Percentiles rank a stretch among this genome's conserved stretches.
phyloP scores from a whole-genome alignment of 1,139 yeast species.

The Candida tetrigidarum region DNA sequence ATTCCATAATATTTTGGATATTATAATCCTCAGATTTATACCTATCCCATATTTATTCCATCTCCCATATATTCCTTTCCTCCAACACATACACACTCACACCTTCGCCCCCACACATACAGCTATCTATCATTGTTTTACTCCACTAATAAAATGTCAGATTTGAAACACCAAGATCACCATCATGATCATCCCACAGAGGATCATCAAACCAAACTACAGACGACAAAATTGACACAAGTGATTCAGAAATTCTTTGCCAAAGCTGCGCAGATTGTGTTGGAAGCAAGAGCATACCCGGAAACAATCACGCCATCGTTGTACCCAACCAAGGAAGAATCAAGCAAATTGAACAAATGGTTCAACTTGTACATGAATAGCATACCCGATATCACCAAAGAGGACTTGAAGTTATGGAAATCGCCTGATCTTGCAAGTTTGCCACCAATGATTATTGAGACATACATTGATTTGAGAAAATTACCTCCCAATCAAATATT shows the following conservation, averaged over 20 bases:
- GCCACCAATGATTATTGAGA: conserved; percentile 87
- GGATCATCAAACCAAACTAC: conserved; percentile 29
- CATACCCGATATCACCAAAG: conserved; percentile 49
- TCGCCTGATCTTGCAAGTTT: conserved; percentile 42
- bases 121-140: neutral
- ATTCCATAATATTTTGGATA: too few relatives aligned
- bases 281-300: conserved; percentile 22
- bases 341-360: conserved; percentile 54
- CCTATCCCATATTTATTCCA: neutral
- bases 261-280: conserved; percentile 65
- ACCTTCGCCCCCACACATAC: neutral
- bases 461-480: conserved; percentile 72
- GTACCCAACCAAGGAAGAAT: conserved; percentile 18
- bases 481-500: conserved; percentile 65
- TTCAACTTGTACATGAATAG: conserved; percentile 64
- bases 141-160: conserved; percentile 1
- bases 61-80: neutral
- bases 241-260: conserved; percentile 70
- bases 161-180: conserved; percentile 3
- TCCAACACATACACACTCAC: too few relatives aligned
- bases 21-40: too few relatives aligned
- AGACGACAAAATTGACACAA: conserved; percentile 41
- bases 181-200: conserved; percentile 1
- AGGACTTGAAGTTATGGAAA: conserved; percentile 68
- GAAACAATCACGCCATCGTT: conserved; percentile 14